phyloP scores from a whole-genome alignment of 1,284 basidiomycete species.

The Leccinum solheimii region DNA sequence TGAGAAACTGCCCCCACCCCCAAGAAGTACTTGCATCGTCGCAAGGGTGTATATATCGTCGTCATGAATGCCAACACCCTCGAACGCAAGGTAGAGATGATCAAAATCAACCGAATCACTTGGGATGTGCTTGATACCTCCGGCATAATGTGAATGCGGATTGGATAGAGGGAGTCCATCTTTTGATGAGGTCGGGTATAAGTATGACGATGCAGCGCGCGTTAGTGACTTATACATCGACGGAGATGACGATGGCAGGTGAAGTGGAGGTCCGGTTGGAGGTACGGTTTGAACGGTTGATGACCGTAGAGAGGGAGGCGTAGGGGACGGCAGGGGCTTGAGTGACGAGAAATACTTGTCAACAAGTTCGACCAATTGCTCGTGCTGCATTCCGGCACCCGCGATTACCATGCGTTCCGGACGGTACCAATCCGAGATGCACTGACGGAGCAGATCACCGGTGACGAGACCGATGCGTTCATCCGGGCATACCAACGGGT shows the following conservation, averaged over 20 bases:
- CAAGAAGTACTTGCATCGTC: conserved; percentile 92
- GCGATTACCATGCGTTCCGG: conserved; percentile 95
- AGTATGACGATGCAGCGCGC: conserved; percentile 69
- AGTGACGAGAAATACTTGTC: conserved; percentile 84
- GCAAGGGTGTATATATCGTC: conserved; percentile 94
- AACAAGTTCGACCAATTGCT: conserved; percentile 82
- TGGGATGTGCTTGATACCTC: conserved; percentile 78
- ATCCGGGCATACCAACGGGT: conserved; percentile 38
- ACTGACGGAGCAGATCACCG: conserved; percentile 41
- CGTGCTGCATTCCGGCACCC: conserved; percentile 89
- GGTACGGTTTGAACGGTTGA: conserved; percentile 40
- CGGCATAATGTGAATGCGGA: conserved; percentile 74
- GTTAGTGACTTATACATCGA: conserved; percentile 68
- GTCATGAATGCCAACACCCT: conserved; percentile 91
- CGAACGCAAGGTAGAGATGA: conserved; percentile 92
- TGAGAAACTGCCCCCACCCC: conserved; percentile 94
- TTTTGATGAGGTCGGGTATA: conserved; percentile 50
- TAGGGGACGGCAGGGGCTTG: conserved; percentile 40
- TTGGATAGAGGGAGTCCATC: conserved; percentile 32
- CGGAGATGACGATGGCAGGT: conserved; percentile 53
- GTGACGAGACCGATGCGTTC: neutral
- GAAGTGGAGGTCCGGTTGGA: conserved; percentile 48
- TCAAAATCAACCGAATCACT: conserved; percentile 79
- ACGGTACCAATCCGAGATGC: conserved; percentile 83
- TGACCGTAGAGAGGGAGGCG: conserved; percentile 35